Evolutionary conservation across 148 eudicot species (phyloP), one percentile per base, ranked within the genome.

Genomic region (Selenicereus undatus): DNA sequence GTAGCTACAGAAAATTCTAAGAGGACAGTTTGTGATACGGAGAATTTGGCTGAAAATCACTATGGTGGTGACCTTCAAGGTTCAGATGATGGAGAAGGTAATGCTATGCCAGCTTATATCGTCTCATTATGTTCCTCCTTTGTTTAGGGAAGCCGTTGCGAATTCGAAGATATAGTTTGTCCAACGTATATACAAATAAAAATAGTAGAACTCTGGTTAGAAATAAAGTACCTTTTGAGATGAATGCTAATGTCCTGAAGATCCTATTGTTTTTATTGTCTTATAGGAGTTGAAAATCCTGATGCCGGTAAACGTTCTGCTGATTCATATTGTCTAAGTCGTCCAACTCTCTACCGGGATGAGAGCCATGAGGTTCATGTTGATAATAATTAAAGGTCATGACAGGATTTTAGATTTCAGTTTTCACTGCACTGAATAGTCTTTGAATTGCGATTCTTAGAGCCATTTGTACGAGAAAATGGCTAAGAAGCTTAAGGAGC

Each of bases 211-310:
- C 39, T 74, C 43, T 48, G 29, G 7, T 51, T 64, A 17, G 36
- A 36, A 51, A 39, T 39, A 18, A 48, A 48, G 1, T 42, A 84
- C 60, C 29, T 30, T 65, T 26, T 66, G 54, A 43, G 58, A n/a
- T 39, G 26, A 32, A 77, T 73, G 81, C 86, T 84, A 73, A 77
- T 45, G 22, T 62, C 30, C 22, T 27, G 16, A 35, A 10, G 24
- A 36, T 24, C 50, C 64, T 29, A n/a, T 73, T 68, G 39, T 75
- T 3, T 74, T 77, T 42, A n/a, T 77, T 68, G 39, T 75, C 3
- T 74, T 74, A 42, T 84, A 85, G 87, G 86, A 51, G 35, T 58
- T 24, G 52, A 74, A n/a, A 76, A 64, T 77, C 65, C 65, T 45
- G 82, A 58, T 78, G 79, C 62, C 81, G 54, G 77, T 4, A 39